Conservation (phyloP, 129 eudicot species). For the Escallonia herrerae region DNA sequence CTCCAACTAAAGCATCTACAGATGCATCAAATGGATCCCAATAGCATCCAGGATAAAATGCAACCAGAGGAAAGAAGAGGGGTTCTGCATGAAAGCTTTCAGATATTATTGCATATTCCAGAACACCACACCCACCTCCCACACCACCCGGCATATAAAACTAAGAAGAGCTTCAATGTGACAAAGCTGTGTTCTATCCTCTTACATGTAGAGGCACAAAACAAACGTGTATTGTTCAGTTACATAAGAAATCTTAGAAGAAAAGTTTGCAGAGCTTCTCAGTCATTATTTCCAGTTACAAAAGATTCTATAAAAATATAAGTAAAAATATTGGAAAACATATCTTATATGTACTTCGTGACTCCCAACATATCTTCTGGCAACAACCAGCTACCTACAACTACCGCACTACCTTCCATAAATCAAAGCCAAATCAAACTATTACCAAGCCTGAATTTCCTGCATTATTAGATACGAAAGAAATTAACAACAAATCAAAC, state of each 20-base stretch:
- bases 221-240: not conserved
- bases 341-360: not conserved
- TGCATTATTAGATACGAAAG: conserved; percentile 14
- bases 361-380: conserved; percentile 11
- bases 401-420: not conserved
- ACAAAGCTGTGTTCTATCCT: too few relatives aligned
- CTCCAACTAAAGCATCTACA: too few relatives aligned
- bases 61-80: too few relatives aligned
- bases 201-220: not conserved
- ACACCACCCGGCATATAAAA: too few relatives aligned
- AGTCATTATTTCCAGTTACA: not conserved
- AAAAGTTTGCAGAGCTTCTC: not conserved
- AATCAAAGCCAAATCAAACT: conserved; percentile 13
- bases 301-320: not conserved
- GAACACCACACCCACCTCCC: too few relatives aligned
- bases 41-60: too few relatives aligned
- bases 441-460: conserved; percentile 37
- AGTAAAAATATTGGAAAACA: not conserved
- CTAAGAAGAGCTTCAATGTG: too few relatives aligned
- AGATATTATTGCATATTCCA: too few relatives aligned
- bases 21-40: too few relatives aligned
- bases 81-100: too few relatives aligned
- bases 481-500: not conserved
- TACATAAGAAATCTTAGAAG: not conserved
- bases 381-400: conserved; percentile 22